Evolutionary conservation across 345 rosid species (phyloP).

Genomic region (Stellera chamaejasme): DNA sequence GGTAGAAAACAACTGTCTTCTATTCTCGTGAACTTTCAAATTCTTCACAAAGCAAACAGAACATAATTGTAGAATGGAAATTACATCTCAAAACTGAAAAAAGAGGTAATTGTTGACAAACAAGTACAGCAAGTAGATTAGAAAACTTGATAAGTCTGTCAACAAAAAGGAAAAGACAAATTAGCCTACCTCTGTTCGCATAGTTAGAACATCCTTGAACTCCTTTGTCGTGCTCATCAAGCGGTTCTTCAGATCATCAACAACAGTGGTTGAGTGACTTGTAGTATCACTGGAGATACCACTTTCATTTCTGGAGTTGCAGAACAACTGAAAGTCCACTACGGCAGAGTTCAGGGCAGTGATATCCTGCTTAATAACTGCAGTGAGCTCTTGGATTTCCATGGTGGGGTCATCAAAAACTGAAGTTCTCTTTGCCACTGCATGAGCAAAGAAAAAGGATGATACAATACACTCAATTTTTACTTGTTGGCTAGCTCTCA

Average conservation of each 20-base stretch:
- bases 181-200: constrained; percentile 64
- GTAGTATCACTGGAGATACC: constrained; percentile 64
- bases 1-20: constrained; percentile 75
- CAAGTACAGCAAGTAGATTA: too few species aligned
- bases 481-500: too few species aligned
- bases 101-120: neutral
- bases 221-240: constrained; percentile 78
- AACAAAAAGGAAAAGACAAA: neutral
- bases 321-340: constrained; percentile 61
- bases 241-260: constrained; percentile 67
- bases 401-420: constrained; percentile 78
- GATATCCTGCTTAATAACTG: constrained; percentile 75
- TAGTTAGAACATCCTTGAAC: constrained; percentile 78
- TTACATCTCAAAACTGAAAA: neutral
- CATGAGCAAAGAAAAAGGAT: neutral
- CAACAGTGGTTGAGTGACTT: constrained; percentile 66
- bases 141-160: too few species aligned
- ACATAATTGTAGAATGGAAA: neutral
- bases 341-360: constrained; percentile 72
- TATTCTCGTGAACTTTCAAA: constrained; percentile 65
- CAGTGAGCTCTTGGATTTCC: constrained; percentile 81
- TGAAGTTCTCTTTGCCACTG: constrained; percentile 84
- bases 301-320: constrained; percentile 51
- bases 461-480: neutral
- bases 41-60: constrained; percentile 33